phyloP scores from a whole-genome alignment of 73 alveolate genomes.

The Paramecium tetraurelia region DNA sequence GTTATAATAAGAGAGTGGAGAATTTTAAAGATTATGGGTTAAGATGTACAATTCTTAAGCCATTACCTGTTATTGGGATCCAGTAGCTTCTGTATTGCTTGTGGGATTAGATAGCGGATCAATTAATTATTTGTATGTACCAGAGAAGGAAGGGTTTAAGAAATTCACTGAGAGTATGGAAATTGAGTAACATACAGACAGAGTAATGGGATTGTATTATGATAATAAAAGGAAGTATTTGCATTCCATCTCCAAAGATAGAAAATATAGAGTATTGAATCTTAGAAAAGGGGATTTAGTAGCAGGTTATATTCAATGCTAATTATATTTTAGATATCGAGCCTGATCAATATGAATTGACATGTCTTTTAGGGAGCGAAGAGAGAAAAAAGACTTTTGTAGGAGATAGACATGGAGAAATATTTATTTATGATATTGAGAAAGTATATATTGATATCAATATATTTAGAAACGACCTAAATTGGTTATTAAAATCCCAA shows the following conservation, averaged over 20 bases:
- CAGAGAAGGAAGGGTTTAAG: constrained; percentile 26
- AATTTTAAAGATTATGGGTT: constrained; percentile 49
- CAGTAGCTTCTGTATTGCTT: constrained; percentile 23
- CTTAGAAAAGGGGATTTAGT: constrained; percentile 32
- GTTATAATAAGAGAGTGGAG: constrained; percentile 46
- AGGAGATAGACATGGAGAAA: constrained; percentile 53
- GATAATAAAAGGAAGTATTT: constrained; percentile 31
- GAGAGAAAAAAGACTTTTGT: constrained; percentile 53
- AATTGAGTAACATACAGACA: constrained; percentile 27
- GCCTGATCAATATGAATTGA: constrained; percentile 54
- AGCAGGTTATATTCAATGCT: background rate
- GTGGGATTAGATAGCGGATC: constrained; percentile 64
- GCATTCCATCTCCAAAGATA: constrained; percentile 16
- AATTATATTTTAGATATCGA: constrained; percentile 54
- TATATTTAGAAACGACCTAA: constrained; percentile 27
- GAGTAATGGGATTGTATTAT: constrained; percentile 61
- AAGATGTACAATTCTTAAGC: constrained; percentile 58
- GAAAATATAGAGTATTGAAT: background rate
- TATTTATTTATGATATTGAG: constrained; percentile 28
- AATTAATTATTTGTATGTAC: constrained; percentile 42
- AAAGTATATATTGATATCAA: background rate
- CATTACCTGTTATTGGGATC: constrained; percentile 53
- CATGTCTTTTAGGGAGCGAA: constrained; percentile 25
- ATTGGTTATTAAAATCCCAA: constrained; percentile 55
- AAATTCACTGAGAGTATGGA: constrained; percentile 54